These are phyloP conservation scores for Paramecium sonneborni DNA, from an alignment of 73 alveolate genomes.

Conservation along the genomic window DNA sequence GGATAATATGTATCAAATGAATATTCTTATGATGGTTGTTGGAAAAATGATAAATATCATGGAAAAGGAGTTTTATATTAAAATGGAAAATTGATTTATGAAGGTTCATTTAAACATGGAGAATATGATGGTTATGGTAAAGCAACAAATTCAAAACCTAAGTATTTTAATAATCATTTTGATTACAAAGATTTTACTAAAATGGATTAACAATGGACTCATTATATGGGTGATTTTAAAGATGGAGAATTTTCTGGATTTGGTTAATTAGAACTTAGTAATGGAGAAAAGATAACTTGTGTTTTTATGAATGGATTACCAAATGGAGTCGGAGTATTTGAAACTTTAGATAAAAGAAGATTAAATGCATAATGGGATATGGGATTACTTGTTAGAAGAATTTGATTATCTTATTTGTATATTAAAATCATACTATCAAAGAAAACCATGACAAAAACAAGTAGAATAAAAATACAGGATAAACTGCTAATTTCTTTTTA, in stretches of 20 bases:
- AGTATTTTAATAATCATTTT: background rate
- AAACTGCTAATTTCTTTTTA: slow-evolving; percentile 84
- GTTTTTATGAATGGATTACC: background rate
- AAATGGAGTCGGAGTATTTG: background rate
- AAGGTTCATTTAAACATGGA: slow-evolving; percentile 17
- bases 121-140: slow-evolving; percentile 31
- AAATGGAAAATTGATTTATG: background rate
- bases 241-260: background rate
- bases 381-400: background rate
- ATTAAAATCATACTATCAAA: slow-evolving; percentile 57
- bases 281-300: background rate
- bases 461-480: slow-evolving; percentile 94
- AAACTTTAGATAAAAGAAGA: background rate
- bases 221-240: slow-evolving; percentile 65
- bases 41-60: slow-evolving; percentile 48
- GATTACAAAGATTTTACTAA: slow-evolving; percentile 64
- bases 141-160: background rate
- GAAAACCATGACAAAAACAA: slow-evolving; percentile 95
- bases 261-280: background rate
- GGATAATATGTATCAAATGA: slow-evolving; percentile 21
- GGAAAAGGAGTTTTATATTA: background rate
- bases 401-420: background rate
- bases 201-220: slow-evolving; percentile 92
- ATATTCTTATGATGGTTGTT: slow-evolving; percentile 28
- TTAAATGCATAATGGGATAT: background rate